Evolutionary conservation across 1,284 basidiomycete species (phyloP), one percentile per base, ranked within the genome.

Genomic region (Austroboletus niveus): DNA sequence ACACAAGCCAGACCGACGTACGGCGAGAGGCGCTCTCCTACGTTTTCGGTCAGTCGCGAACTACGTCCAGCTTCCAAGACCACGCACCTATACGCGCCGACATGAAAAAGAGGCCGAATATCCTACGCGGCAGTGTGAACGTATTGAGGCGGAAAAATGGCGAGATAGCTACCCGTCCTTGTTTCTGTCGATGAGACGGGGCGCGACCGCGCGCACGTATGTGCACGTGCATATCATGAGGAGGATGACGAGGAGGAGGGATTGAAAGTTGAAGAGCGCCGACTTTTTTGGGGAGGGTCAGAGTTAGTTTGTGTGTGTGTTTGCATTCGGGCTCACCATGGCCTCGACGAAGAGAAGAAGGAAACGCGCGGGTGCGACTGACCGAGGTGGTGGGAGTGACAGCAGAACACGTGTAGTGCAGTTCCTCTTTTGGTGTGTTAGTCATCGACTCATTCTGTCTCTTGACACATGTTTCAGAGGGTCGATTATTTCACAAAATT

Each of bases 221-320:
- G 97, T 96, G 77, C 94, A 98, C 42, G 96, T 98, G 76, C 97
- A 99, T 56, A 98, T 94, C 67, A 91, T 78, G 47, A 99, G 83
- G 15, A 99, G 80, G 57, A 98, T 87, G 66, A 97, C 94, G 60
- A 97, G 85, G 12, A 99, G 80, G 17, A 99, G 81, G 1, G 94
- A 95, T 72, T 96, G 89, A 68, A 99, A 99, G 76, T 98, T 96
- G 84, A 99, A 98, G 35, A 99, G 80, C 8, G 97, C 96, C 42
- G 95, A 96, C 95, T 98, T 54, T 27, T n/a, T 30, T 9, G 8
- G 14, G 47, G 17, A 31, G 15, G 35, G 27, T 15, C 27, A 29
- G 22, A 30, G 50, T 57, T 8, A 53, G 50, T n/a, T 41, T 6
- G 30, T 31, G 30, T 4, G 0, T 29, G 17, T 12, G 15, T 24